Percentiles rank a stretch among this genome's conserved stretches.
Evolutionary conservation across 805 yeast species (phyloP).

Genomic region (Zygoascus bituminiphila): DNA sequence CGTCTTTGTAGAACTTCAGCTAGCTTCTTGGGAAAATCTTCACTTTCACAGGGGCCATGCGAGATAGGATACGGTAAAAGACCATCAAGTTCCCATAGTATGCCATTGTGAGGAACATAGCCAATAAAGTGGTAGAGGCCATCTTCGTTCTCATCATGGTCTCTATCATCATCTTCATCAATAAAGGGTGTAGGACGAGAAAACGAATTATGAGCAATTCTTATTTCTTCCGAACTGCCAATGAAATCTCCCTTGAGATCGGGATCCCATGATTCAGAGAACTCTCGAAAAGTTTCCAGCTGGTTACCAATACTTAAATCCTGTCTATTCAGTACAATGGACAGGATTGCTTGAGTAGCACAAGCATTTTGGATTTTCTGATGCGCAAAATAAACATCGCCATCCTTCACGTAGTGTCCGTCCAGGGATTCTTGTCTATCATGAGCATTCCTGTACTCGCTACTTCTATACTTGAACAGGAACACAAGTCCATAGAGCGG

Average conservation of each 20-base stretch:
- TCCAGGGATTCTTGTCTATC: conserved; percentile 29
- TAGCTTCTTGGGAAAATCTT: conserved; percentile 36
- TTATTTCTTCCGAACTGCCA: conserved; percentile 48
- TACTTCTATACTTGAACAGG: conserved; percentile 50
- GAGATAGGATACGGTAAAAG: conserved; percentile 46
- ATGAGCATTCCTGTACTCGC: conserved; percentile 17
- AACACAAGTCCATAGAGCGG: conserved; percentile 55
- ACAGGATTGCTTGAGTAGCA: conserved; percentile 64
- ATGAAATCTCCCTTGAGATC: conserved; percentile 53
- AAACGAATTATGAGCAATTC: conserved; percentile 54
- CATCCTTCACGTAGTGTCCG: conserved; percentile 30
- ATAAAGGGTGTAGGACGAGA: conserved; percentile 45
- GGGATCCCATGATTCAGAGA: conserved; percentile 46
- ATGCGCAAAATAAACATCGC: conserved; percentile 46
- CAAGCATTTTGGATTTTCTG: conserved; percentile 64
- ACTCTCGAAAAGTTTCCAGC: conserved; percentile 39
- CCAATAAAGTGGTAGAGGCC: conserved; percentile 57
- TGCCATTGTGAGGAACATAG: conserved; percentile 38
- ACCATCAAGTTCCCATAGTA: conserved; percentile 56
- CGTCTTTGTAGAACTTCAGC: conserved; percentile 40
- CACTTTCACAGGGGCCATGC: conserved; percentile 38
- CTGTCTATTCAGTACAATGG: conserved; percentile 41
- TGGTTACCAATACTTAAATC: conserved; percentile 42
- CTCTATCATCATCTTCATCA: conserved; percentile 31
- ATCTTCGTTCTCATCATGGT: conserved; percentile 36